A percentile compares a stretch with the other conserved stretches of the same genome.
Evolutionary conservation across 305 asterid species (phyloP).

Genomic region (Solanum hybrid): DNA sequence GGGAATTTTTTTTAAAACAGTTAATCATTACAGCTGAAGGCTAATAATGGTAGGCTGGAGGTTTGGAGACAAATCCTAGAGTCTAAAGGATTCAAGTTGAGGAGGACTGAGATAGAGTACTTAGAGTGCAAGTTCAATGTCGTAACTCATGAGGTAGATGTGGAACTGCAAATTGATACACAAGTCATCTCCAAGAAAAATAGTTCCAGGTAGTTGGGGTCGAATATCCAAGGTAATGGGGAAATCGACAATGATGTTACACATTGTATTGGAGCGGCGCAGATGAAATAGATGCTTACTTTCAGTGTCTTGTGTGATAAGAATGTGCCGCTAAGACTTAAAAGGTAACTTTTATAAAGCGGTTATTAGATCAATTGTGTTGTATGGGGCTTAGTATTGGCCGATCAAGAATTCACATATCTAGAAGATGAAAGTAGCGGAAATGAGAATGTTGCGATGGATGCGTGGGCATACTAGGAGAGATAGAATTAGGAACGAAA

Average conservation of each 20-base stretch:
- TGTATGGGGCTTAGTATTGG: background rate
- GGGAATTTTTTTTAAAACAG: background rate
- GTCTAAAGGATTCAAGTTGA: background rate
- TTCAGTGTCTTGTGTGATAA: background rate
- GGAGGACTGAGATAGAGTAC: background rate
- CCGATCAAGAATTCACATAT: background rate
- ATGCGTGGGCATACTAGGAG: background rate
- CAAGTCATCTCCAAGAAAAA: background rate
- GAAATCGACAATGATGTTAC: background rate
- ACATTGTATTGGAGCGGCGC: background rate
- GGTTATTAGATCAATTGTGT: background rate
- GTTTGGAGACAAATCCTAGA: background rate
- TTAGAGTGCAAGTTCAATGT: background rate
- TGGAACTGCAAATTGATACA: background rate
- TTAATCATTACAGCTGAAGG: background rate
- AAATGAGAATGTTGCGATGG: background rate
- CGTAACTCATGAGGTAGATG: background rate
- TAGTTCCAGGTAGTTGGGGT: background rate
- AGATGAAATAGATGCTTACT: background rate
- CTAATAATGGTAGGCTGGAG: background rate
- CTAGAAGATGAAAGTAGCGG: background rate
- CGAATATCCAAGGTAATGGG: background rate
- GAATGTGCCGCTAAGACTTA: background rate
- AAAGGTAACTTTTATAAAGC: background rate
- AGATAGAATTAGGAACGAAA: background rate